Conservation (phyloP, 345 rosid genomes). For the Cardamine chenopodiifolia region DNA sequence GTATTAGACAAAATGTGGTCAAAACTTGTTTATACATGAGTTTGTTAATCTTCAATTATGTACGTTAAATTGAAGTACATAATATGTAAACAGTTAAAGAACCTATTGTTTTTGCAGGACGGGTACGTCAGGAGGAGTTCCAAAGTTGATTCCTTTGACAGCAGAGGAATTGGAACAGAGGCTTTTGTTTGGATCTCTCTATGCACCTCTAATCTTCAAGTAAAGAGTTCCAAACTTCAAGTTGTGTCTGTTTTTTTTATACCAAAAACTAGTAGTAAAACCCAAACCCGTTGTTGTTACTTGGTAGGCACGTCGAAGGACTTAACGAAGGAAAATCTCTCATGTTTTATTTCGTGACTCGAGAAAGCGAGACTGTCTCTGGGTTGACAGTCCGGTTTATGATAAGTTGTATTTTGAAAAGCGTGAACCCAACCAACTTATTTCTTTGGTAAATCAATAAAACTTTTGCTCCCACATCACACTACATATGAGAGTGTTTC, state of each 20-base stretch:
- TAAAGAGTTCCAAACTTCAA: slow-evolving; percentile 28
- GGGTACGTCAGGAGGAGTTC: slow-evolving; percentile 88
- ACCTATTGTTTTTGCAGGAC: slow-evolving; percentile 55
- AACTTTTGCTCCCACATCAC: neutral
- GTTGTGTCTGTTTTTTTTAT: neutral
- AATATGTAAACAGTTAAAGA: neutral
- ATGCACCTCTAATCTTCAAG: slow-evolving; percentile 69
- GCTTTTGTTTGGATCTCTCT: slow-evolving; percentile 71
- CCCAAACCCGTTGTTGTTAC: neutral
- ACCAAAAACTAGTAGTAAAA: neutral
- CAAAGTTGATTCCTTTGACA: slow-evolving; percentile 91
- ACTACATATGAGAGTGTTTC: neutral
- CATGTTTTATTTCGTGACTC: slow-evolving; percentile 64
- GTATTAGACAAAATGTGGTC: neutral
- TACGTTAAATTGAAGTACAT: neutral
- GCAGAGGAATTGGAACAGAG: slow-evolving; percentile 77
- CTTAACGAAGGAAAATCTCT: slow-evolving; percentile 77
- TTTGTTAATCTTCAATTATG: neutral
- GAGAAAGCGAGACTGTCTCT: slow-evolving; percentile 72
- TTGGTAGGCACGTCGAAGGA: slow-evolving; percentile 67
- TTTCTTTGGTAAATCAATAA: slow-evolving; percentile 60
- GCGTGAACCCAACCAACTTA: slow-evolving; percentile 58
- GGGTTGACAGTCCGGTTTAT: slow-evolving; percentile 78
- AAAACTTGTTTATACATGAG: neutral
- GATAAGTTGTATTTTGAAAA: slow-evolving; percentile 80